Conservation (phyloP, 2,329 filamentous ascomycete genomes). For the Delphinella strobiligena region DNA sequence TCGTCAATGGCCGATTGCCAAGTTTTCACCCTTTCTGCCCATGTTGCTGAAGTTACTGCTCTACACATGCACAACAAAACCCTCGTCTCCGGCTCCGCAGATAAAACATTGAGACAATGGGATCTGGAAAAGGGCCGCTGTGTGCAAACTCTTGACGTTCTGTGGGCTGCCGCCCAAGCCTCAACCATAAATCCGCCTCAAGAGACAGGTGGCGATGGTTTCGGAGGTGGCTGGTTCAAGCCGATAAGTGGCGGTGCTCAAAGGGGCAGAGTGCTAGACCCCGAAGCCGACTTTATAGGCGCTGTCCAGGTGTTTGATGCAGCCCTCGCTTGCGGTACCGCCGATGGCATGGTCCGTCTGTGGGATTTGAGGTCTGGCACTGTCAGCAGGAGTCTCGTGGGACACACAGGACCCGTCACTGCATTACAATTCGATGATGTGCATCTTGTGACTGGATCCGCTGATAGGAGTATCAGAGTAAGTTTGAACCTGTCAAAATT, state of each 20-base stretch:
- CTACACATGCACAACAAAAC: constrained; percentile 82
- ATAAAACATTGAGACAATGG: constrained; percentile 97
- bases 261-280: constrained; percentile 38
- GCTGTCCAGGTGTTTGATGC: constrained; percentile 93
- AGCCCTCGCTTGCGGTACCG: constrained; percentile 88
- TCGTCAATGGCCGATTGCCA: constrained; percentile 75
- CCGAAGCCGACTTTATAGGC: constrained; percentile 81
- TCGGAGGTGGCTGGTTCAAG: background rate
- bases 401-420: constrained; percentile 89
- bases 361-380: constrained; percentile 96
- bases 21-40: constrained; percentile 76
- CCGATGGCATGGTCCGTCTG: constrained; percentile 89
- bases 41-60: constrained; percentile 89
- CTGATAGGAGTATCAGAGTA: constrained; percentile 88
- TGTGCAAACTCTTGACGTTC: constrained; percentile 91
- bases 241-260: background rate
- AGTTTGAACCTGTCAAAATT: constrained; percentile 29
- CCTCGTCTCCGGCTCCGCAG: constrained; percentile 86
- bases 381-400: constrained; percentile 90
- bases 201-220: constrained; percentile 5
- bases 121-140: constrained; percentile 95
- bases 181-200: constrained; percentile 42
- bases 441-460: constrained; percentile 83
- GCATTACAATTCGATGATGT: constrained; percentile 93
- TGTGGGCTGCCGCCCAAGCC: constrained; percentile 93